phyloP scores from a whole-genome alignment of 2,329 filamentous ascomycete species.

The Hypomyces rosellus region DNA sequence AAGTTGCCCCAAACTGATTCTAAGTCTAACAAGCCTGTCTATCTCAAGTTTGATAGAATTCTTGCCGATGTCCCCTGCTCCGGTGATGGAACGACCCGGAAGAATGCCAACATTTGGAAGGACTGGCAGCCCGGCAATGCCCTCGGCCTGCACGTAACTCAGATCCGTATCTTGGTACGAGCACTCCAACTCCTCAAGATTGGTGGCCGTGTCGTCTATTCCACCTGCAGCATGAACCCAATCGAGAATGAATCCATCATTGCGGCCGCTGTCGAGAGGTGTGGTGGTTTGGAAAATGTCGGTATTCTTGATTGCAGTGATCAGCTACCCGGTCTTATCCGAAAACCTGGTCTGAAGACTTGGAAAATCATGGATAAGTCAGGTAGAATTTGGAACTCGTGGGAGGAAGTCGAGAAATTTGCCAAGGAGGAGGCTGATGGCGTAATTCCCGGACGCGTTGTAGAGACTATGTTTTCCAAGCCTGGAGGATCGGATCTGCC shows the following conservation, averaged over 20 bases:
- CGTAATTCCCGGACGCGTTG: slow-evolving; percentile 60
- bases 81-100: slow-evolving; percentile 86
- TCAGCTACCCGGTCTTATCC: slow-evolving; percentile 68
- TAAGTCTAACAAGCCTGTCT: slow-evolving; percentile 53
- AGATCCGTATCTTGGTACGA: slow-evolving; percentile 83
- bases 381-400: slow-evolving; percentile 71
- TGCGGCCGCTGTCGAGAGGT: slow-evolving; percentile 79
- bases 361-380: slow-evolving; percentile 93
- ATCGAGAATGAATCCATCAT: slow-evolving; percentile 95
- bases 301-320: slow-evolving; percentile 78
- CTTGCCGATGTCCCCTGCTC: slow-evolving; percentile 95
- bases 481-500: slow-evolving; percentile 57
- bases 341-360: slow-evolving; percentile 66
- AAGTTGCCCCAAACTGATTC: slow-evolving; percentile 61
- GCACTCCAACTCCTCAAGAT: slow-evolving; percentile 94
- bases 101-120: slow-evolving; percentile 91
- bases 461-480: slow-evolving; percentile 76
- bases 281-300: slow-evolving; percentile 76
- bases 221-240: slow-evolving; percentile 98
- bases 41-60: slow-evolving; percentile 95
- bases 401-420: slow-evolving; percentile 71
- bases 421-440: slow-evolving; percentile 51
- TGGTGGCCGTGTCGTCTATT: slow-evolving; percentile 92
- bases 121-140: slow-evolving; percentile 88
- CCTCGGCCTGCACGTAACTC: slow-evolving; percentile 78